Percentiles rank a stretch among this genome's conserved stretches.
Conservation (phyloP, 495 filamentous ascomycete species). For the Neurospora intermedia region DNA sequence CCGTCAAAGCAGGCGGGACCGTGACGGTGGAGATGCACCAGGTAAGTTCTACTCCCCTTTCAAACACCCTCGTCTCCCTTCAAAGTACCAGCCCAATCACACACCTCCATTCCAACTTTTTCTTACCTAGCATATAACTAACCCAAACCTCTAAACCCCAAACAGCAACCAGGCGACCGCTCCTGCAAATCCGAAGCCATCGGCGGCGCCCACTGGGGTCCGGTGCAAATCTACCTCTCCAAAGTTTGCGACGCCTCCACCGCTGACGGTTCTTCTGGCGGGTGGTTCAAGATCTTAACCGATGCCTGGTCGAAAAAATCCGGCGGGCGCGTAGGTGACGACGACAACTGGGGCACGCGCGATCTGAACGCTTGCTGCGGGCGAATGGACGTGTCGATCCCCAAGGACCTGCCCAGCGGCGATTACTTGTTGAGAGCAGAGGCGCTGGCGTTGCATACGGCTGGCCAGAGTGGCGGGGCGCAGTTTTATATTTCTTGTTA, state of each 20-base stretch:
- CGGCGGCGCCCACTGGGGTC: constrained; percentile 36
- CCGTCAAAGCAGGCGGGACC: constrained; percentile 33
- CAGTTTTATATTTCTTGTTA: constrained; percentile 45
- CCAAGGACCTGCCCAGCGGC: constrained; percentile 33
- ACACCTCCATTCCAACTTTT: neutral
- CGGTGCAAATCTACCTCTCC: constrained; percentile 44
- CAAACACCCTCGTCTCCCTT: neutral
- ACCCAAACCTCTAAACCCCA: neutral
- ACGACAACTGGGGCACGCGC: constrained; percentile 41
- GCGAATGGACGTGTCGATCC: constrained; percentile 37
- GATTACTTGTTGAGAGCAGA: constrained; percentile 45
- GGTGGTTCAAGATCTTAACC: constrained; percentile 45
- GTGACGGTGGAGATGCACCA: constrained; percentile 44
- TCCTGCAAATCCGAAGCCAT: constrained; percentile 35
- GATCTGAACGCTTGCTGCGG: constrained; percentile 43
- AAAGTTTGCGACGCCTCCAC: constrained; percentile 39
- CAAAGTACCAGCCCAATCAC: neutral
- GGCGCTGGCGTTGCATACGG: constrained; percentile 40
- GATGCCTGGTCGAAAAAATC: constrained; percentile 33
- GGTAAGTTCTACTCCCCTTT: constrained; percentile 8
- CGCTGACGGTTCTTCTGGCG: constrained; percentile 24
- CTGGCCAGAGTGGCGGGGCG: constrained; percentile 23
- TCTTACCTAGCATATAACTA: neutral
- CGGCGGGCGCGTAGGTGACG: constrained; percentile 24
- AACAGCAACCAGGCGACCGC: constrained; percentile 34